Conservation (phyloP, 2,329 filamentous ascomycete genomes). For the Orbilia quercus region DNA sequence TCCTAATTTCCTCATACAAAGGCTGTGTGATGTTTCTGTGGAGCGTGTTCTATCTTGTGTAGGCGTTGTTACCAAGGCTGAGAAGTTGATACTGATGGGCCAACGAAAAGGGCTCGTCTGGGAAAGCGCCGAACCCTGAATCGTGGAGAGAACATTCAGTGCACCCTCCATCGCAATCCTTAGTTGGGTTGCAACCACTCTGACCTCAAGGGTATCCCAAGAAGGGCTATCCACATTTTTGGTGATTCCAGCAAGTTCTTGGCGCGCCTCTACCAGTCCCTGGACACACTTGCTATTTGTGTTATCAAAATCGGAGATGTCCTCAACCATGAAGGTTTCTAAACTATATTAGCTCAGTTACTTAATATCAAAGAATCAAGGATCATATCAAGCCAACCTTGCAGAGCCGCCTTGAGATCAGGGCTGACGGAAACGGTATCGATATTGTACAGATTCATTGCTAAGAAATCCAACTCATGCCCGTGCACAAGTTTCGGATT, state of each 20-base stretch:
- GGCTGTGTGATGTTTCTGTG: constrained; percentile 3
- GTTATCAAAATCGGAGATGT: neutral
- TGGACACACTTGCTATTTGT: neutral
- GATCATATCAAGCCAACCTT: neutral
- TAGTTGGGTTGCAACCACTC: neutral
- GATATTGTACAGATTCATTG: constrained; percentile 2
- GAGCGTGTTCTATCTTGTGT: neutral
- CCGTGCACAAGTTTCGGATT: constrained; percentile 1
- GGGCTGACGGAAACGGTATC: constrained; percentile 3
- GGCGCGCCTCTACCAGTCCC: neutral
- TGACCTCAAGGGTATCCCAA: constrained; percentile 16
- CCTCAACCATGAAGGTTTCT: neutral
- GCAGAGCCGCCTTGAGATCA: neutral
- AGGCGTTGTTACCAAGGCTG: neutral
- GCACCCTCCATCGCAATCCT: neutral
- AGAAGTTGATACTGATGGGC: neutral
- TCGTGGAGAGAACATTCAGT: neutral
- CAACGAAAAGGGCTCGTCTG: neutral
- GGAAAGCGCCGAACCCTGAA: neutral
- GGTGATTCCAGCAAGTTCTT: neutral
- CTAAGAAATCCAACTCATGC: constrained; percentile 3
- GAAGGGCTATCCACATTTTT: neutral
- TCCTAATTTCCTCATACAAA: constrained; percentile 10
- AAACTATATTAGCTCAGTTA: neutral
- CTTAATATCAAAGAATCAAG: no score